Evolutionary conservation across 495 filamentous ascomycete species (phyloP).

Genomic region (Chaetomium tenue): DNA sequence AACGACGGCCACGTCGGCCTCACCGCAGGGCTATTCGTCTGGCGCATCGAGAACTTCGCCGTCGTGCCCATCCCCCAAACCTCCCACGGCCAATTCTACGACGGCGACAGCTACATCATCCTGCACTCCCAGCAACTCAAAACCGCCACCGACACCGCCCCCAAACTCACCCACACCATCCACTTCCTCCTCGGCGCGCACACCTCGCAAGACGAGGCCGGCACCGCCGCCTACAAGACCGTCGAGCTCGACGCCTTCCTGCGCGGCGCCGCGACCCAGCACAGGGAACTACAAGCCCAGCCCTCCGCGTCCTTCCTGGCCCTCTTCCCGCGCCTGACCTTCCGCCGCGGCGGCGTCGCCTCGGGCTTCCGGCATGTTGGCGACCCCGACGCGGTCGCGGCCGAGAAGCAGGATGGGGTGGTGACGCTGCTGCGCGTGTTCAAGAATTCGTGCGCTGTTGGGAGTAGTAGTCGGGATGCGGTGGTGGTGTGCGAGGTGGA

Average conservation of each 20-base stretch:
- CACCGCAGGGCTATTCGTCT: conserved; percentile 8
- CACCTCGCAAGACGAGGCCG: conserved; percentile 10
- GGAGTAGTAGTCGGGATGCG: neutral
- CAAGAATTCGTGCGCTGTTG: neutral
- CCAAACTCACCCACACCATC: neutral
- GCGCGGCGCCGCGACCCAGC: conserved; percentile 4
- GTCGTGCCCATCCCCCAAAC: neutral
- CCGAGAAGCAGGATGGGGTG: neutral
- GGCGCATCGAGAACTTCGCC: conserved; percentile 9
- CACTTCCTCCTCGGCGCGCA: conserved; percentile 10
- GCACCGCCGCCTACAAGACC: conserved; percentile 8
- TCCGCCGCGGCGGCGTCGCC: neutral
- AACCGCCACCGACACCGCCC: neutral
- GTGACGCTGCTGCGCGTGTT: neutral
- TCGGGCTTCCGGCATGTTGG: conserved; percentile 6
- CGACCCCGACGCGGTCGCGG: neutral
- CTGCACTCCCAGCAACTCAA: neutral
- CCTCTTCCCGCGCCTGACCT: conserved; percentile 7
- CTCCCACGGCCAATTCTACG: neutral
- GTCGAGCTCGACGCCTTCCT: conserved; percentile 10
- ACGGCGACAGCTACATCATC: conserved; percentile 16
- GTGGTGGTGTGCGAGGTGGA: conserved; percentile 8
- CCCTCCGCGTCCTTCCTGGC: neutral
- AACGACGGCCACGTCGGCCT: neutral
- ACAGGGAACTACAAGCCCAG: neutral